Percentiles rank a stretch among this genome's conserved stretches.
Evolutionary conservation across 805 yeast genomes (phyloP).

Genomic region (Torulaspora gathmanii): DNA sequence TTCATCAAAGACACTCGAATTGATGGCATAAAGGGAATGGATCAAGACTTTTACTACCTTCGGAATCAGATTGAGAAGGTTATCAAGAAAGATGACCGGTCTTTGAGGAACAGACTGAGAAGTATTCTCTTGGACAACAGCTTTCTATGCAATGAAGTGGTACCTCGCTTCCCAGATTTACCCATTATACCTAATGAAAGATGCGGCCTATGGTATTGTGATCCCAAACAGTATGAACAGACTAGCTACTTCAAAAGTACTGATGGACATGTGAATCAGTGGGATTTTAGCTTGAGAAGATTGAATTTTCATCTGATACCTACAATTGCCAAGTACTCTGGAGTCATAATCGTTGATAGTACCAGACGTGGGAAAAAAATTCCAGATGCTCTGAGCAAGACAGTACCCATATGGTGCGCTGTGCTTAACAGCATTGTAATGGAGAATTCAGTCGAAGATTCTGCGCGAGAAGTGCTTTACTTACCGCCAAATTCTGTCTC

Average conservation of each 20-base stretch:
- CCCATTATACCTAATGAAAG: constrained; percentile 72
- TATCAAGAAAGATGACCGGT: constrained; percentile 47
- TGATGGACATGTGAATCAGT: constrained; percentile 80
- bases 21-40: constrained; percentile 3
- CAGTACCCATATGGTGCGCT: constrained; percentile 90
- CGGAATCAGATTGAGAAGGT: constrained; percentile 36
- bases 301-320: constrained; percentile 68
- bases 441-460: constrained; percentile 24
- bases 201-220: constrained; percentile 83
- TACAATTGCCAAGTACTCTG: constrained; percentile 40
- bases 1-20: not conserved
- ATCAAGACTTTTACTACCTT: constrained; percentile 7
- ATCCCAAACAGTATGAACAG: constrained; percentile 39
- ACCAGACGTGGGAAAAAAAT: constrained; percentile 79
- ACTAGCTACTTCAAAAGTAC: constrained; percentile 82
- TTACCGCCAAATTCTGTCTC: constrained; percentile 55
- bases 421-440: constrained; percentile 56
- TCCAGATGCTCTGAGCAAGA: constrained; percentile 84
- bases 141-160: constrained; percentile 40
- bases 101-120: constrained; percentile 56
- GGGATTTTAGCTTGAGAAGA: constrained; percentile 73
- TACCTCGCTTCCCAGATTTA: constrained; percentile 37
- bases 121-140: constrained; percentile 63
- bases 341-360: constrained; percentile 69
- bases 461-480: constrained; percentile 34